These are phyloP conservation scores for Monosporascus sp. DNA, from an alignment of 2,329 filamentous ascomycete species.

Conservation along the genomic window DNA sequence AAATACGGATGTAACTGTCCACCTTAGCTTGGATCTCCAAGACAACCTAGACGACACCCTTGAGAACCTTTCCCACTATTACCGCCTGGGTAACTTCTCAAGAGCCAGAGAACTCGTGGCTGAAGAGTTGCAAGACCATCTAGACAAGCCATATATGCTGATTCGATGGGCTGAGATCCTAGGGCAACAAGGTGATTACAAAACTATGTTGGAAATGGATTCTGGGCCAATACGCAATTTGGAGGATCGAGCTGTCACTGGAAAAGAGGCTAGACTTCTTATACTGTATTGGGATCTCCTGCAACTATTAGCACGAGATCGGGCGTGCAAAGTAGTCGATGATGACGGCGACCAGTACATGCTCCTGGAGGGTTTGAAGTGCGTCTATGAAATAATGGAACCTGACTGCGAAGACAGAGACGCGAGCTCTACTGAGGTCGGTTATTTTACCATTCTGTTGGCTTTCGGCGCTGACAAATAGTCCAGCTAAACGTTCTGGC, in stretches of 20 bases:
- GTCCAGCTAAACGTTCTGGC: constrained; percentile 10
- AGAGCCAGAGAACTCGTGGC: constrained; percentile 16
- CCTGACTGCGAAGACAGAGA: too few relatives aligned
- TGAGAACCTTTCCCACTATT: constrained; percentile 20
- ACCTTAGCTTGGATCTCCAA: constrained; percentile 14
- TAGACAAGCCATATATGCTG: constrained; percentile 18
- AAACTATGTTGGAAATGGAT: constrained; percentile 8
- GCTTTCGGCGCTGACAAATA: too few relatives aligned
- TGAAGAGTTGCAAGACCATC: constrained; percentile 15
- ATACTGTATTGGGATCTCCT: constrained; percentile 12
- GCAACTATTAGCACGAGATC: constrained; percentile 5
- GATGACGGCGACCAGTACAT: too few relatives aligned
- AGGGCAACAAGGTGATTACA: constrained; percentile 22
- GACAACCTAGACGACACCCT: constrained; percentile 19
- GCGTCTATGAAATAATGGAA: background rate
- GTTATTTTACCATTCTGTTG: too few relatives aligned
- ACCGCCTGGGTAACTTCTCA: constrained; percentile 19
- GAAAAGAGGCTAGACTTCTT: constrained; percentile 5
- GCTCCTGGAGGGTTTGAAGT: too few relatives aligned
- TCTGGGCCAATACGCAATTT: constrained; percentile 5
- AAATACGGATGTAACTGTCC: constrained; percentile 14
- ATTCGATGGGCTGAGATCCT: constrained; percentile 23
- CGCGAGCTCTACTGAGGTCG: too few relatives aligned
- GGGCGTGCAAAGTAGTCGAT: too few relatives aligned
- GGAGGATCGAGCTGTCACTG: background rate